These are phyloP conservation scores for Coemansia sp. DNA, from an alignment of 192 early-diverging fungal genomes.

Conservation along the genomic window DNA sequence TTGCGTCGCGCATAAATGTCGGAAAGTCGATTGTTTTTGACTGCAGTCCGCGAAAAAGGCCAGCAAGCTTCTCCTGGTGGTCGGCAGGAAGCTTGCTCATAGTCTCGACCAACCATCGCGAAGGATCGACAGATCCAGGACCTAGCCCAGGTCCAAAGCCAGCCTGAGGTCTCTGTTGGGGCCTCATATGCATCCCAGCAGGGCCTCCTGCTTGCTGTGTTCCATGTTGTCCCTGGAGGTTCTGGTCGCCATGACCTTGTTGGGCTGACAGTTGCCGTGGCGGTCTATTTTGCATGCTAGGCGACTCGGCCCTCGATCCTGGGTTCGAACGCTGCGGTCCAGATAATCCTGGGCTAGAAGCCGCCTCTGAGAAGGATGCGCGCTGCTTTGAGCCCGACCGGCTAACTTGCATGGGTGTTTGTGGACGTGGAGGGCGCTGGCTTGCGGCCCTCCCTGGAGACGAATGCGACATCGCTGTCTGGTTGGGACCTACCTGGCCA, in stretches of 20 bases:
- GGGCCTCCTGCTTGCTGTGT: background rate
- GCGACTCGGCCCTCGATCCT: background rate
- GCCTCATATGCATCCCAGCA: conserved; percentile 7
- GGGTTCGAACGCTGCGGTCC: background rate
- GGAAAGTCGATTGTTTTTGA: conserved; percentile 33
- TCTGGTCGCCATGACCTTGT: background rate
- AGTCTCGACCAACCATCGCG: conserved; percentile 38
- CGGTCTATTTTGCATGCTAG: background rate
- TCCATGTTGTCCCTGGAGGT: background rate
- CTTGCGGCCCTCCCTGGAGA: background rate
- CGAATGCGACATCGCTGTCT: background rate
- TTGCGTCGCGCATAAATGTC: conserved; percentile 38
- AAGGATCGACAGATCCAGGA: conserved; percentile 18
- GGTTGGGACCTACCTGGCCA: background rate
- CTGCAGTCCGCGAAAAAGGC: conserved; percentile 44
- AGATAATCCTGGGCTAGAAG: background rate
- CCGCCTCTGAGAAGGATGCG: background rate
- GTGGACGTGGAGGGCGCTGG: conserved; percentile 12
- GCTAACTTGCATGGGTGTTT: background rate
- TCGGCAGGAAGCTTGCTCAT: conserved; percentile 46
- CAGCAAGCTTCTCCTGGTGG: conserved; percentile 41
- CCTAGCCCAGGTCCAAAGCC: conserved; percentile 14
- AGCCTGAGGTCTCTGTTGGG: conserved; percentile 17
- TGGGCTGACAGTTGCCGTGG: background rate
- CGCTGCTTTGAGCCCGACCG: conserved; percentile 3